Evolutionary conservation across 2,329 filamentous ascomycete genomes (phyloP).

Genomic region (Ustilaginoidea virens): DNA sequence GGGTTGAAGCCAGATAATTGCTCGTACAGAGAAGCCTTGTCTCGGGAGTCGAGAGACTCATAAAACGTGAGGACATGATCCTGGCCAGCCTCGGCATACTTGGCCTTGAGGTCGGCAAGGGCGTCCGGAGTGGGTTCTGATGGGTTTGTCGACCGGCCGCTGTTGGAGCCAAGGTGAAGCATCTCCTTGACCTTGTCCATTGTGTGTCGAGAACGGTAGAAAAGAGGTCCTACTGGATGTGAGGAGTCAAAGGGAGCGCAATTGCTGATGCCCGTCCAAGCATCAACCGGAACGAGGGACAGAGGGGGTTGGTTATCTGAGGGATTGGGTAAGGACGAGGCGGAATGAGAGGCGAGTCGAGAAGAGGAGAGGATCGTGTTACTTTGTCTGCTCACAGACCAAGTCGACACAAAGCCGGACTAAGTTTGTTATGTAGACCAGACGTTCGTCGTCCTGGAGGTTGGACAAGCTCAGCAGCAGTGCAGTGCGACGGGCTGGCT

Average conservation of each 20-base stretch:
- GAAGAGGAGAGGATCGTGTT: too few species aligned
- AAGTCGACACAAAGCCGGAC: too few species aligned
- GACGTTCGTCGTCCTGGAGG: too few species aligned
- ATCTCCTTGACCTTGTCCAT: constrained; percentile 30
- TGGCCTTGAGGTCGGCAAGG: constrained; percentile 53
- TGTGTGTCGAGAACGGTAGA: constrained; percentile 6
- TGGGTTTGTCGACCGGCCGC: constrained; percentile 16
- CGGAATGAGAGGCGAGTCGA: too few species aligned
- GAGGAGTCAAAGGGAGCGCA: neutral
- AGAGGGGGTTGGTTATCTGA: too few species aligned
- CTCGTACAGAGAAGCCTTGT: constrained; percentile 65
- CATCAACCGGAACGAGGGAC: too few species aligned
- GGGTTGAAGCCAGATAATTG: constrained; percentile 77
- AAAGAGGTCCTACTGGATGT: neutral
- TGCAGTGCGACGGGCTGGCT: too few species aligned
- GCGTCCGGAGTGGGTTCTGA: constrained; percentile 49
- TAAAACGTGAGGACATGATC: constrained; percentile 70
- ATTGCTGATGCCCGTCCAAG: neutral
- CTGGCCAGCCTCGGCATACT: constrained; percentile 62
- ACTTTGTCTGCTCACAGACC: too few species aligned
- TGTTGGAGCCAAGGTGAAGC: constrained; percentile 20
- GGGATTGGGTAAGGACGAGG: too few species aligned
- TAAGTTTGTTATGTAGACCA: too few species aligned
- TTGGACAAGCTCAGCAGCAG: too few species aligned
- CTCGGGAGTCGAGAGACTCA: constrained; percentile 56